phyloP scores from a whole-genome alignment of 108 stramenopile genomes.

The Seminavis robusta region DNA sequence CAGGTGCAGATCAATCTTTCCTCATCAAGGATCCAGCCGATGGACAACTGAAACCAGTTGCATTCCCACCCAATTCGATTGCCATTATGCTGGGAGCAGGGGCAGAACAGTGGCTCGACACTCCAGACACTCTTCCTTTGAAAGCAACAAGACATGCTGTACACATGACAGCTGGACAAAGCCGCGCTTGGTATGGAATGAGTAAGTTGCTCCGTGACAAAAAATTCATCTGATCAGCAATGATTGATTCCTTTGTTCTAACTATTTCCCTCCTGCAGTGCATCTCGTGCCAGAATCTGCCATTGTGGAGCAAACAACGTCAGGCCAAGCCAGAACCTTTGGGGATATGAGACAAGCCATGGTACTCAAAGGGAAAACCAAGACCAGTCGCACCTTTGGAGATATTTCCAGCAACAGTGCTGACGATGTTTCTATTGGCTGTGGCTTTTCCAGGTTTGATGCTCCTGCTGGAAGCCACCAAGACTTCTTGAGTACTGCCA shows the following conservation, averaged over 20 bases:
- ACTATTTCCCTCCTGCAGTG: conserved; percentile 27
- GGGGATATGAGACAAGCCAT: conserved; percentile 28
- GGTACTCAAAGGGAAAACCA: neutral
- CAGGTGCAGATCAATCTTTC: conserved; percentile 31
- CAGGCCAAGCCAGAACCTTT: conserved; percentile 14
- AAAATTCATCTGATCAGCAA: neutral
- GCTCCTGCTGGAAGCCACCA: neutral
- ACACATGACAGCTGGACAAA: conserved; percentile 25
- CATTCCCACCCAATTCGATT: conserved; percentile 46
- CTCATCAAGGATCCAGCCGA: conserved; percentile 9
- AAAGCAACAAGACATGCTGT: conserved; percentile 72
- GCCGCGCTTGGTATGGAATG: conserved; percentile 72
- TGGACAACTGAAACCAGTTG: conserved; percentile 16
- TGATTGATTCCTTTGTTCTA: too few relatives aligned
- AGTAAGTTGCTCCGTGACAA: conserved; percentile 26
- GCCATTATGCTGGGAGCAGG: conserved; percentile 65
- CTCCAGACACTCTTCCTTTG: conserved; percentile 12
- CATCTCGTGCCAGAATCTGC: conserved; percentile 50
- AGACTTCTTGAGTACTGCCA: neutral
- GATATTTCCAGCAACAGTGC: too few relatives aligned
- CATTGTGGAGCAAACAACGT: conserved; percentile 9
- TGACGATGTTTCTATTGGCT: conserved; percentile 42
- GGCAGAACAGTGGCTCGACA: conserved; percentile 62
- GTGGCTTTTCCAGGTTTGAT: conserved; percentile 8
- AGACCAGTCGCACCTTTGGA: too few relatives aligned